Evolutionary conservation across 148 eudicot genomes (phyloP).

Genomic region (Bassia scoparia): DNA sequence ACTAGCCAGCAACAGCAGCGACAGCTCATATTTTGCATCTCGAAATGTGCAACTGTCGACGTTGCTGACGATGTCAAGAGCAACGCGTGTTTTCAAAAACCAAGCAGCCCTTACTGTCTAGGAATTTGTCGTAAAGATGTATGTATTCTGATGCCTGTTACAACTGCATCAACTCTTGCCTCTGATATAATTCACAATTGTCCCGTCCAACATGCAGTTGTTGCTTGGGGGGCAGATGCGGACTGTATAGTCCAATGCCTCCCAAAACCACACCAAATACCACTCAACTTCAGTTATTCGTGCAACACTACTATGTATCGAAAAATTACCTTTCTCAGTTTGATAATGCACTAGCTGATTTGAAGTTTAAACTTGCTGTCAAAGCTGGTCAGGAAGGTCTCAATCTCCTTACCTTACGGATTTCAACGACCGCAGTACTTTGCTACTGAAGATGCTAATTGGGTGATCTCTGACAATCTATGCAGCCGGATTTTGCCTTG

Average conservation of each 20-base stretch:
- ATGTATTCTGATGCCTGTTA: not conserved
- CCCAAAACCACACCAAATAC: not conserved
- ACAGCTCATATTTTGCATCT: not conserved
- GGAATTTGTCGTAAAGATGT: constrained; percentile 14
- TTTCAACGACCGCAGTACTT: constrained; percentile 6
- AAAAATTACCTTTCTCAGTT: not conserved
- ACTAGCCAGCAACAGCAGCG: constrained; percentile 10
- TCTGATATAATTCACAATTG: not conserved
- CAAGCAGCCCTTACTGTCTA: not conserved
- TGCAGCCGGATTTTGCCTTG: constrained; percentile 15
- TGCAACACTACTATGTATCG: not conserved
- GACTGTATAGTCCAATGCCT: constrained; percentile 14
- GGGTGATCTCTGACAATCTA: not conserved
- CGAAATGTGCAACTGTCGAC: not conserved
- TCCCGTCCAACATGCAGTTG: constrained; percentile 12
- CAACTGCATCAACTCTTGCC: not conserved
- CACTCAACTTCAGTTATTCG: not conserved
- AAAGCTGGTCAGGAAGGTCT: constrained; percentile 13
- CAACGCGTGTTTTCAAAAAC: not conserved
- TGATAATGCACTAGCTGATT: not conserved
- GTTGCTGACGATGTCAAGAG: not conserved
- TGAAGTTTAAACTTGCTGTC: constrained; percentile 4
- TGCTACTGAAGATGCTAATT: constrained; percentile 1
- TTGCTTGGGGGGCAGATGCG: constrained; percentile 14
- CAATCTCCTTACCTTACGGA: not conserved